Evolutionary conservation across 305 asterid genomes (phyloP).

Genomic region (Withania somnifera): DNA sequence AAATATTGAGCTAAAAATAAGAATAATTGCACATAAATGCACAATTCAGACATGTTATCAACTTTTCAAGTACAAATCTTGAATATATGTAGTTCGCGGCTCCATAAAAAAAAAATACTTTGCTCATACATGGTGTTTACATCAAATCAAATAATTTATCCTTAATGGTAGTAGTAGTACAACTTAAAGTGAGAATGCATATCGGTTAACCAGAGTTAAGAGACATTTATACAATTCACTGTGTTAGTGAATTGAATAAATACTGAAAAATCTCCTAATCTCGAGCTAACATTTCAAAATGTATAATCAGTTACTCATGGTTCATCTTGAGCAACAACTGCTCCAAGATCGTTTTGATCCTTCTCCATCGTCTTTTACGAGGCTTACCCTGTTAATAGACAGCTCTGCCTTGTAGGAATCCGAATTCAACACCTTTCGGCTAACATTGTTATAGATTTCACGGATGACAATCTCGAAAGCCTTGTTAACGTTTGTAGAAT

Average conservation of each 20-base stretch:
- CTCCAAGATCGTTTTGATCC: background rate
- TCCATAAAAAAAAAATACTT: background rate
- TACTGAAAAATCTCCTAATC: background rate
- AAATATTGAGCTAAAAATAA: background rate
- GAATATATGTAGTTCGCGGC: background rate
- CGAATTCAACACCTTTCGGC: slow-evolving; percentile 38
- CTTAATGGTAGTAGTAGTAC: background rate
- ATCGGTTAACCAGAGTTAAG: background rate
- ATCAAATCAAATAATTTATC: background rate
- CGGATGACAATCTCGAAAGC: slow-evolving; percentile 43
- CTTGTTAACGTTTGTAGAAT: slow-evolving; percentile 32
- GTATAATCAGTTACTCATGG: background rate
- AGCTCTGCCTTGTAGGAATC: slow-evolving; percentile 16
- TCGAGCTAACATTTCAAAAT: background rate
- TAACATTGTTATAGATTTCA: slow-evolving; percentile 39
- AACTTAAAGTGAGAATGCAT: background rate
- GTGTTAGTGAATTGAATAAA: background rate
- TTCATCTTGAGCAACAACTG: slow-evolving; percentile 11
- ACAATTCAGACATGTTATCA: background rate
- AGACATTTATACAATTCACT: background rate
- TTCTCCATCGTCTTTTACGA: background rate
- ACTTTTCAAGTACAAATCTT: background rate
- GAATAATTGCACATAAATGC: background rate
- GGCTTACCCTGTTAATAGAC: slow-evolving; percentile 17
- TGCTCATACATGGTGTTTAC: background rate